phyloP scores from a whole-genome alignment of 164 flowering plant genomes.

The Liriodendron chinense region DNA sequence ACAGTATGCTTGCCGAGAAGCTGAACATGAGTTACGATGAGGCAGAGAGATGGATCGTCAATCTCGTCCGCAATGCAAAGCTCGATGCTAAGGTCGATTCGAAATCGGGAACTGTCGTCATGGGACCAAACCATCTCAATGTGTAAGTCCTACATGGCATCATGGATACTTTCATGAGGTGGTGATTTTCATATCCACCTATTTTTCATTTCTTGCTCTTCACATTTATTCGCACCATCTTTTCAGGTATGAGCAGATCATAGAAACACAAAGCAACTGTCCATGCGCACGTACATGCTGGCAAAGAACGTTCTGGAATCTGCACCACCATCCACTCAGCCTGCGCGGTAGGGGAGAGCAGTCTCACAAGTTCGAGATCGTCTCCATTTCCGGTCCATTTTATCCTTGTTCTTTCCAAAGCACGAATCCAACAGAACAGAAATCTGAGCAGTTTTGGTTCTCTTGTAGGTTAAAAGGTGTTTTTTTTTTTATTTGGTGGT shows the following conservation, averaged over 20 bases:
- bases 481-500: too few species aligned
- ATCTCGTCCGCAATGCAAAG: constrained; percentile 80
- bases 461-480: too few species aligned
- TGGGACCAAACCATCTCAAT: constrained; percentile 77
- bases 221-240: neutral
- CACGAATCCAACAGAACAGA: too few species aligned
- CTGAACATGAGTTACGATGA: constrained; percentile 85
- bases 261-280: constrained; percentile 82
- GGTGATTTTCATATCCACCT: neutral
- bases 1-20: constrained; percentile 91
- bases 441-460: too few species aligned
- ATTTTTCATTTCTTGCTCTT: too few species aligned
- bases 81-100: constrained; percentile 93
- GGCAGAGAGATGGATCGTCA: constrained; percentile 98
- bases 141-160: constrained; percentile 56
- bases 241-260: constrained; percentile 86
- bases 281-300: constrained; percentile 74
- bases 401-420: too few species aligned
- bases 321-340: constrained; percentile 46
- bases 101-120: constrained; percentile 70
- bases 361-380: neutral
- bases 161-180: neutral
- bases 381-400: neutral
- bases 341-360: constrained; percentile 38
- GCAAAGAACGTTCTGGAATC: constrained; percentile 72